Base-by-base conservation (phyloP, 495 filamentous ascomycete genomes). In the Penicillium desertorum region DNA sequence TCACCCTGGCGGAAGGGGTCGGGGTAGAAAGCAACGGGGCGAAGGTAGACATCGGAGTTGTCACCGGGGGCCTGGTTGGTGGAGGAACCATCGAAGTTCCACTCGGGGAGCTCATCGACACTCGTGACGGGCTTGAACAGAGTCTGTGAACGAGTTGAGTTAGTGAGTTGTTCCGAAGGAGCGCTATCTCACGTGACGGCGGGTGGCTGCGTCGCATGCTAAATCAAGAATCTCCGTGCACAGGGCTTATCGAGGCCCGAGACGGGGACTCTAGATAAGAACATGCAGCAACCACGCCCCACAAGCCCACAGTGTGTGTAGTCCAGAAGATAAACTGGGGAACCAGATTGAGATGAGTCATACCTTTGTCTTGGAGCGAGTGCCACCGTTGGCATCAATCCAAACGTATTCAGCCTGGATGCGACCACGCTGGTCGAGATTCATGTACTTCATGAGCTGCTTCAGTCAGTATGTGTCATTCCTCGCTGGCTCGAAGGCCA, bases 41-140 rank as follows among this genome's bases (percentile, higher is more conserved):
- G 88, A 59, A 98, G 89, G 83, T 96, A 97, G 85, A 98, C 87
- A 79, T 98, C 94, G 55, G 92, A 97, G 83, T 98, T 91, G 75
- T 93, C 90, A 70, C 93, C 91, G 32, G 92, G 91, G 52, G 94
- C 94, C 76, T 98, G 94, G 66, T 81, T 89, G 64, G 91, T 96
- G 19, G 92, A 96, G 53, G 91, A 96, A 72, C 94, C 94, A 71
- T 98, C 94, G 70, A 98, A 98, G 83, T 98, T 98, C 94, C 94
- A 98, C 74, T 96, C 90, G 58, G 93, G 90, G 57, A 98, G 90
- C 58, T 97, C 91, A 54, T 90, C 88, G 56, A 90, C 77, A 52
- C 67, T 73, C 37, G 79, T 76, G 53, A 79, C 76, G 59, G 85
- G 74, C 74, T 86, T 85, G 66, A 77, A 81, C 41, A 96, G 83